Evolutionary conservation across 495 filamentous ascomycete species (phyloP), one percentile per base, ranked within the genome.

Genomic region (Daldinia bambusicola): DNA sequence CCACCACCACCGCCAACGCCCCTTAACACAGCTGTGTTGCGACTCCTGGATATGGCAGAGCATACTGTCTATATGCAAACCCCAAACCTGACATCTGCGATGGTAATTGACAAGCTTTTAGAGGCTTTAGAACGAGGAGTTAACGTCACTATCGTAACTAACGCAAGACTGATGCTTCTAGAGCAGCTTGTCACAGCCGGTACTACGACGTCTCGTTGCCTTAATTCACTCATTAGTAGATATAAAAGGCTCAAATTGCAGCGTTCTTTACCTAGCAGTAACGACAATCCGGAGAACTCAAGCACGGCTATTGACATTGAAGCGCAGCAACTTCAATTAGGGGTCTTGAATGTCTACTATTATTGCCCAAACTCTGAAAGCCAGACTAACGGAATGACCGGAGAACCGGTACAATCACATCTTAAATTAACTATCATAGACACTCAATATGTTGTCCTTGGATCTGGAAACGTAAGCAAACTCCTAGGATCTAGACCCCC

Each of bases 141-240:
- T 18, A 73, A 88, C 37, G 84, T 94, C 18, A 77, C 78, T 9
- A 82, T 93, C 55, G 79, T 92, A 16, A 92, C 90, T 1, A 88
- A 85, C 71, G 79, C 83, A 20, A 80, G 81, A 20, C 88, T 93
- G 81, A 93, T 94, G 91, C 43, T 89, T 13, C 72, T 92, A 7
- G 91, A 93, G 76, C 91, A 93, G 77, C 80, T 93, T 14, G 76
- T 89, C 43, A 93, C 91, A 0, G 88, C 89, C 0, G 89, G 89
- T 10, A 91, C 88, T 0, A 88, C 84, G 2, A 92, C 91, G 0
- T 80, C 84, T 32, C 80, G 84, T 53, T 89, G 85, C 53, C 67
- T 93, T 6, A 78, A 77, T 53, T 83, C 81, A 26, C 79, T 93
- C 0, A 76, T 87, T 9, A 77, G 80, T 36, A 77, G 77, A 6